phyloP scores from a whole-genome alignment of 495 filamentous ascomycete species.

The Penicillium coffeae region DNA sequence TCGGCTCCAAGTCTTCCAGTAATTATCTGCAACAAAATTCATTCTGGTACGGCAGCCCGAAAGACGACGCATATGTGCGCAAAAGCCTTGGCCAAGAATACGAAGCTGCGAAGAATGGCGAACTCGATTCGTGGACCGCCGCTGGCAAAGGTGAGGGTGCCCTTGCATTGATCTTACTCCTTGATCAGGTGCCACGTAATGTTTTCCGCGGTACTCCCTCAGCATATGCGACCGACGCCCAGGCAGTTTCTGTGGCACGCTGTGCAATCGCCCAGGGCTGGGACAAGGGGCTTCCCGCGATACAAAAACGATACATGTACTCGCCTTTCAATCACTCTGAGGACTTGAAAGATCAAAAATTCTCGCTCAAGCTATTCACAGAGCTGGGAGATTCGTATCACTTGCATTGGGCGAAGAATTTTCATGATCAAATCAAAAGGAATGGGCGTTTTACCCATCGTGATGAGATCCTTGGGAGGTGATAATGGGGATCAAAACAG shows the following conservation, averaged over 20 bases:
- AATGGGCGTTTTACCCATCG: constrained; percentile 22
- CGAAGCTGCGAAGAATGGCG: constrained; percentile 9
- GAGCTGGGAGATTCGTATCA: constrained; percentile 17
- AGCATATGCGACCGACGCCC: constrained; percentile 28
- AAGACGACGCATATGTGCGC: constrained; percentile 17
- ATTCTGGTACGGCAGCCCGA: constrained; percentile 24
- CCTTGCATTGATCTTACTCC: constrained; percentile 29
- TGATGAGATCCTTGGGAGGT: constrained; percentile 18
- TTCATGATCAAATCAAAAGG: constrained; percentile 13
- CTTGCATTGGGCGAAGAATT: constrained; percentile 13
- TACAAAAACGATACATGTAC: constrained; percentile 32
- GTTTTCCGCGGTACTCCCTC: constrained; percentile 26
- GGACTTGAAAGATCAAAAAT: constrained; percentile 26
- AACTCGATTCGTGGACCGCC: constrained; percentile 11
- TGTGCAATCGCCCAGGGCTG: constrained; percentile 24
- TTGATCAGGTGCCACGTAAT: constrained; percentile 36
- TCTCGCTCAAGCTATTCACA: constrained; percentile 23
- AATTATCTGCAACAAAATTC: constrained; percentile 18
- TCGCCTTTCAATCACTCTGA: constrained; percentile 35
- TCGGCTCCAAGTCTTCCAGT: constrained; percentile 12
- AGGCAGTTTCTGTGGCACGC: constrained; percentile 23
- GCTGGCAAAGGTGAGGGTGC: constrained; percentile 15
- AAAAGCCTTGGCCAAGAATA: constrained; percentile 9
- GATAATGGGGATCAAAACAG: background rate
- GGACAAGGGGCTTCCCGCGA: constrained; percentile 20